phyloP scores from a whole-genome alignment of 495 filamentous ascomycete genomes.

The Neurospora sublineolata region DNA sequence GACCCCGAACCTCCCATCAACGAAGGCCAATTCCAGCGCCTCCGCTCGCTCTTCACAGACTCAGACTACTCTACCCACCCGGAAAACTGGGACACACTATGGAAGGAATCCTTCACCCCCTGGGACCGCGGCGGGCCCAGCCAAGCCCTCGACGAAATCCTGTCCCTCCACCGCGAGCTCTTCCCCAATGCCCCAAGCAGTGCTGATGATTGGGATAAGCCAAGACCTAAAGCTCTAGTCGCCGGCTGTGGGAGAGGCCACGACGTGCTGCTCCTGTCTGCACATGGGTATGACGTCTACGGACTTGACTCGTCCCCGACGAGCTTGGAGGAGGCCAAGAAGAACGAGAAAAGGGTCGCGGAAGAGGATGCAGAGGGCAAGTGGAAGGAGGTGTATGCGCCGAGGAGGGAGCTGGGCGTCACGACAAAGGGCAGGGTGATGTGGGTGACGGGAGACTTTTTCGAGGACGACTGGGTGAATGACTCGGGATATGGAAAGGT shows the following conservation, averaged over 20 bases:
- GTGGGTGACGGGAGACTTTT: slow-evolving; percentile 64
- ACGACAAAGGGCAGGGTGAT: slow-evolving; percentile 42
- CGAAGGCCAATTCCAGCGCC: slow-evolving; percentile 2
- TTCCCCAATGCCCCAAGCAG: slow-evolving; percentile 22
- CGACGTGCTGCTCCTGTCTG: slow-evolving; percentile 59
- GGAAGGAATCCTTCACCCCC: slow-evolving; percentile 52
- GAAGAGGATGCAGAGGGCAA: slow-evolving; percentile 1
- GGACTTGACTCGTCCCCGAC: slow-evolving; percentile 55
- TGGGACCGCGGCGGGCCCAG: slow-evolving; percentile 60
- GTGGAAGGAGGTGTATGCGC: slow-evolving; percentile 30
- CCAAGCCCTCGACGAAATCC: slow-evolving; percentile 53
- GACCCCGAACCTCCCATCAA: not conserved
- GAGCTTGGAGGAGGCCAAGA: slow-evolving; percentile 44
- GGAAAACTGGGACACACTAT: slow-evolving; percentile 50
- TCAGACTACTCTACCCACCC: slow-evolving; percentile 19
- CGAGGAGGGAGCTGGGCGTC: slow-evolving; percentile 23
- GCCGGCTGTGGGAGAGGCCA: slow-evolving; percentile 69
- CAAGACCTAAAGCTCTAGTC: slow-evolving; percentile 43
- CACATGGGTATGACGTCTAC: slow-evolving; percentile 60
- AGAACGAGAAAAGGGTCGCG: slow-evolving; percentile 25
- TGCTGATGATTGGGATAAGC: slow-evolving; percentile 18
- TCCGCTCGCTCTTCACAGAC: slow-evolving; percentile 14
- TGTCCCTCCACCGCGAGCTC: slow-evolving; percentile 31
- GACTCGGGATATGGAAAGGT: slow-evolving; percentile 7
- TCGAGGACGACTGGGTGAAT: slow-evolving; percentile 42